Base-by-base conservation (phyloP, 2,329 filamentous ascomycete species). In the Teratosphaeria zuluensis region DNA sequence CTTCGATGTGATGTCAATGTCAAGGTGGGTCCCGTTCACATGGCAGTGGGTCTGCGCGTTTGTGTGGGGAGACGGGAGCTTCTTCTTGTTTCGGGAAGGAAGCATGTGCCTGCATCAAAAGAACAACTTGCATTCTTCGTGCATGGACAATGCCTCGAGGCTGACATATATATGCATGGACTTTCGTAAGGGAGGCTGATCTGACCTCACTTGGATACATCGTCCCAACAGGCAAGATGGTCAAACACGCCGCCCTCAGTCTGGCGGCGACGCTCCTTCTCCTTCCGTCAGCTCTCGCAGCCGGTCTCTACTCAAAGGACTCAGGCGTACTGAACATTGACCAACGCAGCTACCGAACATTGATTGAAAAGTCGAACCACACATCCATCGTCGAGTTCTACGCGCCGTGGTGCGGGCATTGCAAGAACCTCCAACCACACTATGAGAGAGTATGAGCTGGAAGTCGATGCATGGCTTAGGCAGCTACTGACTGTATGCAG, bases 331-430 rank as follows among this genome's bases (percentile, higher is more conserved):
- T 97, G 51, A 90, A 95, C 73, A 77, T 97, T 64, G 86, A 88
- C 68, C 81, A 81, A 59, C 89, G 87, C 74, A 88, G 81, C 68
- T 97, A 95, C 74, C 85, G 92, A 70, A 83, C 81, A 62, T 77
- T 96, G 64, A 91, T 99, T 73, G 84, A 88, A 53, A 86, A 89
- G 70, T 96, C 91, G 31, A 96, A 96, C 72, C 81, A 97, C 75
- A 95, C 91, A 19, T 61, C 59, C 60, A 68, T 73, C 54, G 64
- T 72, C 66, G 73, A 72, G 76, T 97, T 97, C 81, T 97, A 96
- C 70, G 92, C 92, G 8, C 92, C 92, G 28, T 97, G 92, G 92
- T 64, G 62, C 55, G 61, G 57, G n/a, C 55, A 58, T 33, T 59
- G 58, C 54, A 32, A 35, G 55, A 51, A 94, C 97, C 77, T 99